Base-by-base conservation (phyloP, 352 stramenopile genomes). In the Thalassiosira mediterranea region DNA sequence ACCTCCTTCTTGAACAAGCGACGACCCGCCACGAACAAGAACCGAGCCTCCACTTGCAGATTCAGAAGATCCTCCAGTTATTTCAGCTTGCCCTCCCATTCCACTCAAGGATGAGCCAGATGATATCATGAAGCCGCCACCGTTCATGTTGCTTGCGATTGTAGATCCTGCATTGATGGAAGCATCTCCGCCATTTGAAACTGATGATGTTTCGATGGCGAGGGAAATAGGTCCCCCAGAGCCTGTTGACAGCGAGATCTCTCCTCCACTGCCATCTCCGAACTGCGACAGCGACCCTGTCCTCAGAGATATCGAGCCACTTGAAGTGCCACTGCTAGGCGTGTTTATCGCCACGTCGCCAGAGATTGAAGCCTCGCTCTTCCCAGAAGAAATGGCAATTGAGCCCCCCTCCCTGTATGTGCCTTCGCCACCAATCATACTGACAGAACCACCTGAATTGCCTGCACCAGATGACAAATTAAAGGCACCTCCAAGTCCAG, bases 121-220 rank as follows among this genome's bases (percentile, higher is more conserved):
- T 23, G 15, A 15, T n/a, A 74, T 49, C 15, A 60, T 13, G 13
- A 67, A 31, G 26, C 52, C 37, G 8, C 65, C 65, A 15, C 65
- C 65, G 49, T 26, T 28, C 28, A 49, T 49, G 10, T 40, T 38
- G 11, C 25, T 23, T n/a, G 32, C 29, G 19, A 19, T 32, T 10
- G 62, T 62, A 2, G 62, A 63, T 7, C 65, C 65, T 61, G 65
- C 65, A 17, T 37, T 46, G 21, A 74, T 42, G 17, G 10, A 60
- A 51, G 53, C 53, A 38, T 74, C 44, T 32, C 65, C 65, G 28
- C 65, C 65, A n/a, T 66, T 49, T 15, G 52, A 67, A 60, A 31
- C 13, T 31, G 32, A 32, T 25, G 65, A 67, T 13, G 44, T n/a
- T 8, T 56, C 65, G 28, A 59, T 42, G n/a, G 56, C 28, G 4